A percentile compares a stretch with the other conserved stretches of the same genome.
phyloP scores from a whole-genome alignment of 2,329 filamentous ascomycete species.

The Pseudocercospora pini-densiflorae region DNA sequence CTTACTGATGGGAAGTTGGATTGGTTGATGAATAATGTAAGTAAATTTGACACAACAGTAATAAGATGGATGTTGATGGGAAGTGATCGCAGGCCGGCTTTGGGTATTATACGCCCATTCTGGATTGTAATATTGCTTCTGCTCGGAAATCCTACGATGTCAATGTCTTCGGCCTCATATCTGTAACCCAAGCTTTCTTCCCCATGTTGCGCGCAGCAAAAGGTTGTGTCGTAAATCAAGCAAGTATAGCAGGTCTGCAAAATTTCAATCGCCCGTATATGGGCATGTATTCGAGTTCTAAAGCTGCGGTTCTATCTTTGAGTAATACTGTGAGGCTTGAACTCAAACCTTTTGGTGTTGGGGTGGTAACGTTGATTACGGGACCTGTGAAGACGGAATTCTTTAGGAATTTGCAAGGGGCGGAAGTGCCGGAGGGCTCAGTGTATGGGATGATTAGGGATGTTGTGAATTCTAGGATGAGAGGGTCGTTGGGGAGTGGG shows the following conservation, averaged over 20 bases:
- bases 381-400: conserved; percentile 21
- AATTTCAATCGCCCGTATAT: conserved; percentile 32
- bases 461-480: conserved; percentile 35
- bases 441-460: conserved; percentile 55
- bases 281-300: conserved; percentile 42
- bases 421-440: conserved; percentile 50
- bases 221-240: conserved; percentile 45
- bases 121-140: conserved; percentile 34
- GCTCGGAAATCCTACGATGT: conserved; percentile 57
- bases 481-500: neutral
- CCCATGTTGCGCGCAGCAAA: conserved; percentile 48
- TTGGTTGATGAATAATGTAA: conserved; percentile 53
- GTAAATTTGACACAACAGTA: neutral
- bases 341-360: conserved; percentile 36
- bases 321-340: conserved; percentile 35
- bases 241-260: conserved; percentile 37
- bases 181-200: conserved; percentile 51
- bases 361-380: conserved; percentile 32
- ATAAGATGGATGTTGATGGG: no score
- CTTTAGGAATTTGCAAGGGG: conserved; percentile 35
- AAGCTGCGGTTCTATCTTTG: conserved; percentile 32
- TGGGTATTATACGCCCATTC: conserved; percentile 35
- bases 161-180: conserved; percentile 53
- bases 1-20: conserved; percentile 46
- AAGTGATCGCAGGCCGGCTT: conserved; percentile 40